phyloP scores from a whole-genome alignment of 2,329 filamentous ascomycete species.

The Alternaria arbusti region DNA sequence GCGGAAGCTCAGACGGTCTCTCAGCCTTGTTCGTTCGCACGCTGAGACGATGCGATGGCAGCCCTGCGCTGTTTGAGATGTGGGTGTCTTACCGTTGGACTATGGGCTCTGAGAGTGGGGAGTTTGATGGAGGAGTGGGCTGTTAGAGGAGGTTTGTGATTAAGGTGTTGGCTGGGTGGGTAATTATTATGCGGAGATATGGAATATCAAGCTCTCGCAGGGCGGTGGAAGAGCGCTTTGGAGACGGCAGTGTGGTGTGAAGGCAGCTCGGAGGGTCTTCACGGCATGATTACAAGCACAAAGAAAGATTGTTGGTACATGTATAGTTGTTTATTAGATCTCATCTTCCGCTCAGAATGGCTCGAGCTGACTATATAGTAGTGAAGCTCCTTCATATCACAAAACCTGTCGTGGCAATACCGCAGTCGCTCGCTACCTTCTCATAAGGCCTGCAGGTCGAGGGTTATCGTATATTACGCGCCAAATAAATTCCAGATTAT shows the following conservation, averaged over 20 bases:
- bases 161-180: too few species aligned
- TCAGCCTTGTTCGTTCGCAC: background rate
- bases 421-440: background rate
- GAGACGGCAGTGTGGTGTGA: too few species aligned
- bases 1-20: background rate
- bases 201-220: too few species aligned
- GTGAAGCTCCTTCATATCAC: background rate
- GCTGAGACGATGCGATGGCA: background rate
- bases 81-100: background rate
- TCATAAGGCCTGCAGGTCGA: background rate
- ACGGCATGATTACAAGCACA: background rate
- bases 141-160: too few species aligned
- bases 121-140: background rate
- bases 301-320: too few species aligned
- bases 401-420: background rate
- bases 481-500: background rate
- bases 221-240: too few species aligned
- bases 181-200: too few species aligned
- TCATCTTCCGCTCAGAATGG: accelerated
- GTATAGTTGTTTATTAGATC: too few species aligned
- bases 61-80: background rate
- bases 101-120: background rate
- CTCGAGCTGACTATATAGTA: background rate
- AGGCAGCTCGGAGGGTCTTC: too few species aligned
- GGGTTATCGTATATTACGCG: accelerated